A percentile compares a stretch with the other conserved stretches of the same genome.
Conservation (phyloP, 2,329 filamentous ascomycete species). For the Nemania abortiva region DNA sequence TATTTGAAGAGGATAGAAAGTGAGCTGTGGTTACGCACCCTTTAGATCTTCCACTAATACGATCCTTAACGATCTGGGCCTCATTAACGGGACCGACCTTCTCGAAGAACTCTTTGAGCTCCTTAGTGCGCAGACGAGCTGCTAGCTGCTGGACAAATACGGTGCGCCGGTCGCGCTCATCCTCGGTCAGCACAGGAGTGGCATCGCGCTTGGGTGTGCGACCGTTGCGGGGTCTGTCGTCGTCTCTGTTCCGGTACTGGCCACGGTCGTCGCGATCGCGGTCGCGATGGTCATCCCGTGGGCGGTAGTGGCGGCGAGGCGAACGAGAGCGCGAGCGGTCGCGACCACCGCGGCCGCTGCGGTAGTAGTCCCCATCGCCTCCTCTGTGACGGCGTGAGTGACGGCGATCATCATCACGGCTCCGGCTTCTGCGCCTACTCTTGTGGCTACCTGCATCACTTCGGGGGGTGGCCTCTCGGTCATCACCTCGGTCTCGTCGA, state of each 20-base stretch:
- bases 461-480: slow-evolving; percentile 74
- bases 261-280: slow-evolving; percentile 65
- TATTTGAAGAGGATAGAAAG: background rate
- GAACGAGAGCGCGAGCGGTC: slow-evolving; percentile 79
- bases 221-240: slow-evolving; percentile 56
- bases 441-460: slow-evolving; percentile 85
- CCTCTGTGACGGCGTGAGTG: slow-evolving; percentile 79
- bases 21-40: slow-evolving; percentile 71
- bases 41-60: slow-evolving; percentile 96
- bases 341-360: slow-evolving; percentile 67
- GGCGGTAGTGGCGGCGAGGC: slow-evolving; percentile 70
- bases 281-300: slow-evolving; percentile 67
- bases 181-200: slow-evolving; percentile 85
- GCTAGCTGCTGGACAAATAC: slow-evolving; percentile 99
- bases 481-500: slow-evolving; percentile 66
- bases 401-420: slow-evolving; percentile 80
- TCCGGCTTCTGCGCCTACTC: slow-evolving; percentile 84
- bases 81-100: slow-evolving; percentile 95
- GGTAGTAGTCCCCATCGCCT: slow-evolving; percentile 77
- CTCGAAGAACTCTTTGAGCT: slow-evolving; percentile 95
- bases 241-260: slow-evolving; percentile 67
- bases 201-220: slow-evolving; percentile 59
- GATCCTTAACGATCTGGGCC: slow-evolving; percentile 98
- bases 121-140: slow-evolving; percentile 89
- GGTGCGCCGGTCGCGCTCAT: slow-evolving; percentile 95